Evolutionary conservation across 345 rosid species (phyloP).

Genomic region (Lepidium sativum): DNA sequence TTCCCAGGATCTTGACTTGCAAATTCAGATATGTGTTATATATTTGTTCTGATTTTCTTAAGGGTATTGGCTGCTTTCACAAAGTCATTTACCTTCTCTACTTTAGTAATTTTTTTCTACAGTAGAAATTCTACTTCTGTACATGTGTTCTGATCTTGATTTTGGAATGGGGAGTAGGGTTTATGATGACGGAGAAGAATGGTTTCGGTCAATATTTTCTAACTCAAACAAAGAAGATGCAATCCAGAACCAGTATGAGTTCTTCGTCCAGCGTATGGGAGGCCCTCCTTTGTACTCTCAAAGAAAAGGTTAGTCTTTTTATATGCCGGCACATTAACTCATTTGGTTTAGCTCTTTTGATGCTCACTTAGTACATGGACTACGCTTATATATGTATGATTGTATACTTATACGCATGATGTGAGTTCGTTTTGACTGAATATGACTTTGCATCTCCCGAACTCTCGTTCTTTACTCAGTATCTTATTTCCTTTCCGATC

Average conservation of each 20-base stretch:
- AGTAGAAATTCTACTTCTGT: too few relatives aligned
- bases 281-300: constrained; percentile 85
- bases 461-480: neutral
- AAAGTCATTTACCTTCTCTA: neutral
- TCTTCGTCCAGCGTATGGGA: constrained; percentile 93
- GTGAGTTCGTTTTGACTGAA: constrained; percentile 1
- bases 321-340: neutral
- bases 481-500: neutral
- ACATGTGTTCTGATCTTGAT: too few relatives aligned
- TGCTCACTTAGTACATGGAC: neutral
- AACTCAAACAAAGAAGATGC: constrained; percentile 81
- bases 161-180: constrained; percentile 43
- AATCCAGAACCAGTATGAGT: constrained; percentile 81
- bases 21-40: neutral
- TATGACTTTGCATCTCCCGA: constrained; percentile 5
- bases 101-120: neutral
- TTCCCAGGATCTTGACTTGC: neutral
- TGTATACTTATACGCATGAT: too few relatives aligned
- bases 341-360: neutral
- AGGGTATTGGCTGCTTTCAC: neutral
- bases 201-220: constrained; percentile 74
- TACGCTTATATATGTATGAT: neutral
- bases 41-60: neutral
- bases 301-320: constrained; percentile 46
- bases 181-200: constrained; percentile 74